Evolutionary conservation across 1,284 basidiomycete species (phyloP).

Genomic region (Austroboletus niveus): DNA sequence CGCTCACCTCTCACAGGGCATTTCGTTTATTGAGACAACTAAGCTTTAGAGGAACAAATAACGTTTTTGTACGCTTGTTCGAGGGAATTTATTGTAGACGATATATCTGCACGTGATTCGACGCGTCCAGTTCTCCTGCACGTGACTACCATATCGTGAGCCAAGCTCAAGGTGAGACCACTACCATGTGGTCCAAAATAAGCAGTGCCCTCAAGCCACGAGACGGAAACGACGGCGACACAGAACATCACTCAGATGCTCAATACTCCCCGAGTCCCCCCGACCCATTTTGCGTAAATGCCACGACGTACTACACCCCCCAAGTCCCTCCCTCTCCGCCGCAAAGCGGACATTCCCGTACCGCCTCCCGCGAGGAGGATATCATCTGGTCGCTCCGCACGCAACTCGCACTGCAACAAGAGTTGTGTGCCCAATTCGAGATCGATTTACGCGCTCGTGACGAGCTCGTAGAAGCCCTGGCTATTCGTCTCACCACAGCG

Average conservation of each 20-base stretch:
- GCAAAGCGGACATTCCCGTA: constrained; percentile 48
- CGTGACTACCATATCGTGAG: constrained; percentile 16
- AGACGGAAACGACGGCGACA: constrained; percentile 41
- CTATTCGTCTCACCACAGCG: constrained; percentile 46
- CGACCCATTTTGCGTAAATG: constrained; percentile 69
- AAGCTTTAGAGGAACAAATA: constrained; percentile 34
- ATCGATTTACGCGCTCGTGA: constrained; percentile 68
- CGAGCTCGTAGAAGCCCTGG: constrained; percentile 63
- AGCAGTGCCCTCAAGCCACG: constrained; percentile 50
- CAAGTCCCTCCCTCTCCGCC: constrained; percentile 68
- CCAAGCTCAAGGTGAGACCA: background rate
- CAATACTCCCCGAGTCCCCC: constrained; percentile 45
- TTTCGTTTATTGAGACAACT: constrained; percentile 35
- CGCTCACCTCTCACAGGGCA: constrained; percentile 30
- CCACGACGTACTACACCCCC: constrained; percentile 74
- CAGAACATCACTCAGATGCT: constrained; percentile 35
- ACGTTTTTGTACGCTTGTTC: constrained; percentile 1
- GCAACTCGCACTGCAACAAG: constrained; percentile 65
- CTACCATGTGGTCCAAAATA: constrained; percentile 61
- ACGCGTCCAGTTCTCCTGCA: constrained; percentile 31
- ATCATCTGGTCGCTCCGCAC: constrained; percentile 69
- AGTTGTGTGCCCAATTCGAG: constrained; percentile 71
- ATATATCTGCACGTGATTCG: constrained; percentile 26
- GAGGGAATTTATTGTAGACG: background rate
- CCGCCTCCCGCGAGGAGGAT: constrained; percentile 65